Base-by-base conservation (phyloP, 805 yeast genomes). In the Candida orba region DNA sequence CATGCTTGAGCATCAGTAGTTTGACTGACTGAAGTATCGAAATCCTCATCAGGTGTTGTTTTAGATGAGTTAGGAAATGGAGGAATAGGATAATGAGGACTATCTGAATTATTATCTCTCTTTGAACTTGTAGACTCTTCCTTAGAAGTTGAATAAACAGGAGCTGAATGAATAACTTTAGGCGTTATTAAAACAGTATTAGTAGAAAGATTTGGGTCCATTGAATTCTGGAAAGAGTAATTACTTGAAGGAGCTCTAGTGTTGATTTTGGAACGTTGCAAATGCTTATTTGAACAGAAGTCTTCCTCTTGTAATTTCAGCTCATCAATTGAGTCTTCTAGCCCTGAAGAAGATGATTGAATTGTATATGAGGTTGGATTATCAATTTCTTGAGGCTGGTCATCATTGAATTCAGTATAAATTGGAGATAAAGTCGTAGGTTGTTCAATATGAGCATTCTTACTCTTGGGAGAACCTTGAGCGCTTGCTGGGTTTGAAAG, bases 321-420 rank as follows among this genome's bases (percentile, higher is more conserved):
- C 20, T 31, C 20, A n/a, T 34, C 45, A 22, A 34, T 14, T 4
- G 31, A 18, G 13, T n/a, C n/a, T 3, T 10, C 14, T 10, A 10
- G 29, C 2, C 13, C 14, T 27, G 35, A 17, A 9, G 22, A 17
- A 17, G 34, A 42, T 4, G 49, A 32, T 7, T 39, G 44, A 25
- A 48, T 39, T 32, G 43, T 43, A 30, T 41, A 43, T 2, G 43
- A 38, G 2, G 49, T 48, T 14, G 49, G 45, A 25, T 42, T 41
- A 18, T 39, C 48, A 22, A 47, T 34, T 2, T 34, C 32, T 6
- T 15, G 39, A 12, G 2, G 30, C 8, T 35, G 39, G 18, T 24
- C 35, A 30, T 39, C 40, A 4, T 30, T 30, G 14, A 30, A 27
- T 27, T 27, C 32, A 6, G 32, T 30, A 30, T 6, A 13, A 13